A percentile compares a stretch with the other conserved stretches of the same genome.
These are phyloP conservation scores for Cladosporium sphaerospermum DNA, from an alignment of 2,329 filamentous ascomycete genomes.

Conservation along the genomic window DNA sequence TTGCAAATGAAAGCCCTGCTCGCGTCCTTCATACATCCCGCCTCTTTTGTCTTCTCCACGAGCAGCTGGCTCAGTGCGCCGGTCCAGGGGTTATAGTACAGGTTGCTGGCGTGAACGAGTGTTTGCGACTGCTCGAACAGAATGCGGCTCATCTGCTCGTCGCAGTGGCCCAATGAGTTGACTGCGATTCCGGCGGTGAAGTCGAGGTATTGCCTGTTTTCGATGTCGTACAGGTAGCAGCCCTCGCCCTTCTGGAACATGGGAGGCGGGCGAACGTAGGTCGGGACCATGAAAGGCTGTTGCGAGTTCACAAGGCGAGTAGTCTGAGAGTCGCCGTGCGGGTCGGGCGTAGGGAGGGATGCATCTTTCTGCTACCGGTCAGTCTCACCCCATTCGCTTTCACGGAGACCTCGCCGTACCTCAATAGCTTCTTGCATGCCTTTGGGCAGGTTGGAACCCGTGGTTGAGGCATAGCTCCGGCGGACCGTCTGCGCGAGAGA, in stretches of 20 bases:
- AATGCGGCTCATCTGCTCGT: conserved; percentile 68
- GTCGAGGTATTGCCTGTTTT: conserved; percentile 85
- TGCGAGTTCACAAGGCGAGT: conserved; percentile 68
- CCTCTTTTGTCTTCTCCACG: conserved; percentile 70
- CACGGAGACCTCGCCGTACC: conserved; percentile 21
- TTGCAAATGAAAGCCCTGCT: conserved; percentile 87
- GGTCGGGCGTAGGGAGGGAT: conserved; percentile 63
- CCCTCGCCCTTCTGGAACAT: conserved; percentile 87
- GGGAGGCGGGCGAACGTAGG: conserved; percentile 82
- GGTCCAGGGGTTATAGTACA: conserved; percentile 97
- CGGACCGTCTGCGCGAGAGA: conserved; percentile 10
- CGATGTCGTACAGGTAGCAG: conserved; percentile 82
- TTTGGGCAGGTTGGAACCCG: conserved; percentile 36
- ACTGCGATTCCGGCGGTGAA: conserved; percentile 96
- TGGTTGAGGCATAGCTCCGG: conserved; percentile 33
- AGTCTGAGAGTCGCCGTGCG: conserved; percentile 65
- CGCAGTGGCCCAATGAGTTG: conserved; percentile 85
- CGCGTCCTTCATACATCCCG: conserved; percentile 76
- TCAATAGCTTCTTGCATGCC: conserved; percentile 38
- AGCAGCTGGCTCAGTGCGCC: conserved; percentile 80
- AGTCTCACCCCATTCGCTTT: background rate
- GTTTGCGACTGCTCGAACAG: conserved; percentile 62
- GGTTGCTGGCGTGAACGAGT: conserved; percentile 85
- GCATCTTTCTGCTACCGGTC: conserved; percentile 29
- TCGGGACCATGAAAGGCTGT: conserved; percentile 87